A percentile compares a stretch with the other conserved stretches of the same genome.
Evolutionary conservation across 2,329 filamentous ascomycete species (phyloP).

Genomic region (Aspergillus udagawae): DNA sequence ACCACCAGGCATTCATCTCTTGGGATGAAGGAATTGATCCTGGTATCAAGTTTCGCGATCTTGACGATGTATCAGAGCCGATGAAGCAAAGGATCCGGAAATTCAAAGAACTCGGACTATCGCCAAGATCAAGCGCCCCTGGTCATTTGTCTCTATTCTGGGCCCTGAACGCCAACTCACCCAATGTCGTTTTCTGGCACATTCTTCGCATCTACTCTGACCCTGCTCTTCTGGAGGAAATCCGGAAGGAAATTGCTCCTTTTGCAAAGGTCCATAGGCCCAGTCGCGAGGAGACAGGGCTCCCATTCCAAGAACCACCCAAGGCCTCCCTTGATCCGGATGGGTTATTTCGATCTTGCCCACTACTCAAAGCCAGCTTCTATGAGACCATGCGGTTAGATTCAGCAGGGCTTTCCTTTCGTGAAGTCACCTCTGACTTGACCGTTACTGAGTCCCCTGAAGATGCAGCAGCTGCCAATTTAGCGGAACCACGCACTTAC

Average conservation of each 20-base stretch:
- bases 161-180: constrained; percentile 53
- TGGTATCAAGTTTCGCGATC: constrained; percentile 43
- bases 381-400: constrained; percentile 46
- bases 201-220: constrained; percentile 45
- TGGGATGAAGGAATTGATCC: constrained; percentile 41
- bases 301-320: constrained; percentile 42
- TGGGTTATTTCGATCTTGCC: constrained; percentile 41
- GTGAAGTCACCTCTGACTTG: constrained; percentile 37
- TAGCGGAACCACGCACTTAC: constrained; percentile 34
- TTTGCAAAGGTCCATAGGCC: constrained; percentile 38
- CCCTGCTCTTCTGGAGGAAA: constrained; percentile 36
- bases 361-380: constrained; percentile 44
- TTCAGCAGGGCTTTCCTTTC: constrained; percentile 40
- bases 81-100: constrained; percentile 40
- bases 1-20: constrained; percentile 42
- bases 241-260: constrained; percentile 45
- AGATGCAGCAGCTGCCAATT: constrained; percentile 31
- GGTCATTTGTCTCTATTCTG: constrained; percentile 51
- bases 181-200: constrained; percentile 51
- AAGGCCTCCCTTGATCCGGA: constrained; percentile 40
- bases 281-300: constrained; percentile 33
- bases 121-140: constrained; percentile 34
- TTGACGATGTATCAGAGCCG: constrained; percentile 47
- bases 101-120: constrained; percentile 37
- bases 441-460: constrained; percentile 36